Conservation (phyloP, 148 eudicot species). For the Fagopyrum homotropicum region DNA sequence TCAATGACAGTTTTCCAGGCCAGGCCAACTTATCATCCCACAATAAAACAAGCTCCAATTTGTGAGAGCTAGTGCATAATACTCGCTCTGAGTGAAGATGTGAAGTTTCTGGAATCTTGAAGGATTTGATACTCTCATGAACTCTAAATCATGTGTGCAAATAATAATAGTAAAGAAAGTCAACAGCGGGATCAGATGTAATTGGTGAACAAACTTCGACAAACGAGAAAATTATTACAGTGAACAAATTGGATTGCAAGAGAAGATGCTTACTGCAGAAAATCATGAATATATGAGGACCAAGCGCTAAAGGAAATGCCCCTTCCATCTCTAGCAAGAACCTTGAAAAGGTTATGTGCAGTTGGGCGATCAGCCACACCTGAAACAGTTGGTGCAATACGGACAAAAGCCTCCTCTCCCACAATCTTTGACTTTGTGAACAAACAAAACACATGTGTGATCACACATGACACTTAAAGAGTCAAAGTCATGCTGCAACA, state of each 20-base stretch:
- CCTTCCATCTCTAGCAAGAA: slow-evolving; percentile 65
- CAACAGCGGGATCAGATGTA: background rate
- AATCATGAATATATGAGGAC: slow-evolving; percentile 68
- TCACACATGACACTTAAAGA: background rate
- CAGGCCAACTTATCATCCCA: slow-evolving; percentile 92
- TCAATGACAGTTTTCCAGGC: slow-evolving; percentile 88
- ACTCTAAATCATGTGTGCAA: slow-evolving; percentile 37
- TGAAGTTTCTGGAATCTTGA: slow-evolving; percentile 35
- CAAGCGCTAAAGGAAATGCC: slow-evolving; percentile 65
- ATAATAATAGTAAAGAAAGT: background rate
- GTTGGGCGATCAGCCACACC: slow-evolving; percentile 86
- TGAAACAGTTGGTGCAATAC: slow-evolving; percentile 81
- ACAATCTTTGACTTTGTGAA: slow-evolving; percentile 50
- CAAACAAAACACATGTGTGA: slow-evolving; percentile 17
- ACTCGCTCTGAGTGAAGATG: slow-evolving; percentile 43
- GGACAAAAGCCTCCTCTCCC: slow-evolving; percentile 76
- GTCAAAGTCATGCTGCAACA: background rate
- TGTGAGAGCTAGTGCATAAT: slow-evolving; percentile 67
- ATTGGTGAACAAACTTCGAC: background rate
- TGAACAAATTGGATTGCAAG: slow-evolving; percentile 5
- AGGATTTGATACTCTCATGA: slow-evolving; percentile 70
- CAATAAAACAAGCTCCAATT: slow-evolving; percentile 75
- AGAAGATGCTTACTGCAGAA: slow-evolving; percentile 59
- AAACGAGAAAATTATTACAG: background rate
- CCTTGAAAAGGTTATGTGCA: slow-evolving; percentile 77